Conservation (phyloP, 2,329 filamentous ascomycete genomes). For the Nemania serpens region DNA sequence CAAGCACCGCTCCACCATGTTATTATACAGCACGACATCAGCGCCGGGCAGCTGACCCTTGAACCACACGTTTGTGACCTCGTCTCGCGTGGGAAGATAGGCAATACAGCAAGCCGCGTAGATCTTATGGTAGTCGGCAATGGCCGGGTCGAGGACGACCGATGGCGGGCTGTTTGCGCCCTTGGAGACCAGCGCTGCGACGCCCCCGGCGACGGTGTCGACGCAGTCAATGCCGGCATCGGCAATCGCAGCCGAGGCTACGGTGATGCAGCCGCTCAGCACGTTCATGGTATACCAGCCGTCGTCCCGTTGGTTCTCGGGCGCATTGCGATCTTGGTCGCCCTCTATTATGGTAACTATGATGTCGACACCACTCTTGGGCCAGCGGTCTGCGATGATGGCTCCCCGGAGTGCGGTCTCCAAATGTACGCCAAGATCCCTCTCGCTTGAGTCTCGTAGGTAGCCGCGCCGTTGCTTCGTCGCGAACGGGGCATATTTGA, state of each 20-base stretch:
- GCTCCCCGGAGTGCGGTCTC: slow-evolving; percentile 89
- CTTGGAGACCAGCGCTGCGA: slow-evolving; percentile 74
- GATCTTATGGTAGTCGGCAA: slow-evolving; percentile 77
- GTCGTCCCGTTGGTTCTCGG: slow-evolving; percentile 57
- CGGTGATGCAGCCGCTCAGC: slow-evolving; percentile 88
- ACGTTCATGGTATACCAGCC: slow-evolving; percentile 92
- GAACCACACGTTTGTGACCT: slow-evolving; percentile 93
- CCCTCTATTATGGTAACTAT: slow-evolving; percentile 92
- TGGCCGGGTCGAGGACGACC: slow-evolving; percentile 79
- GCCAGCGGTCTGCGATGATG: slow-evolving; percentile 92
- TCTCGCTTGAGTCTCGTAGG: slow-evolving; percentile 80
- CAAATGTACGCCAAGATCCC: slow-evolving; percentile 87
- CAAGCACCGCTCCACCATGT: slow-evolving; percentile 49
- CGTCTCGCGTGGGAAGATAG: slow-evolving; percentile 84
- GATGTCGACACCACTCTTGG: slow-evolving; percentile 97
- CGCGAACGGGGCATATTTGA: slow-evolving; percentile 97
- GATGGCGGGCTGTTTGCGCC: slow-evolving; percentile 44
- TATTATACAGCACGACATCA: slow-evolving; percentile 47
- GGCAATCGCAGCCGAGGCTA: slow-evolving; percentile 87
- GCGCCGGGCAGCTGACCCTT: slow-evolving; percentile 68
- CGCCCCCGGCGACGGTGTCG: slow-evolving; percentile 85
- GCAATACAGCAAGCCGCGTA: slow-evolving; percentile 86
- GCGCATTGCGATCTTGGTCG: slow-evolving; percentile 73
- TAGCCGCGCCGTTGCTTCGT: slow-evolving; percentile 82
- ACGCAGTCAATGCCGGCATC: slow-evolving; percentile 97